Evolutionary conservation across 2,329 filamentous ascomycete species (phyloP), one percentile per base, ranked within the genome.

Genomic region (Aspergillus novofumigatus): DNA sequence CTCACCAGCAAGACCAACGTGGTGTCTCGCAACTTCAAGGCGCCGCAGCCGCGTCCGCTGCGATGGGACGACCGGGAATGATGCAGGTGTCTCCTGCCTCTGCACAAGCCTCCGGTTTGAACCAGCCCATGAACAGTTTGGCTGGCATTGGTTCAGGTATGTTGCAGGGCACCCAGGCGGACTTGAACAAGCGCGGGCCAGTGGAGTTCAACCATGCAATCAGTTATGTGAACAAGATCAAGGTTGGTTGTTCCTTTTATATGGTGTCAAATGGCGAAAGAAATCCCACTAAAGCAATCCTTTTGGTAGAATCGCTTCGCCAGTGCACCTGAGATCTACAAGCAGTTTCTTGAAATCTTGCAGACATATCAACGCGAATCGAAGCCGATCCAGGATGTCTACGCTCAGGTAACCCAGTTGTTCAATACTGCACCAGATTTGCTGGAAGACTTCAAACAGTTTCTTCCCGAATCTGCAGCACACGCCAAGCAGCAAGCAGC

Each of bases 181-280:
- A 80, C 53, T 66, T 90, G 71, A 92, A 95, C 74, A 95, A 94
- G 70, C 86, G 92, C 55, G 93, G 92, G 0, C 94, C 94, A 1
- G 94, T 99, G 20, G 94, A 99, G 71, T 99, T 99, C 75, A 99
- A 99, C 72, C 94, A 99, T 76, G 94, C 94, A 0, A 99, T 99
- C 62, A 97, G 92, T 73, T 99, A 99, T 69, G 94, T 99, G 54
- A 99, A 99, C 72, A 99, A 99, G 78, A 99, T 99, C 69, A 99
- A 99, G 87, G 92, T 94, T 78, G 73, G 83, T 58, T 44, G 10
- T 3, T 42, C 20, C n/a, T 25, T 41, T 32, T 14, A 32, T 10
- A 11, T 45, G 20, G 21, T n/a, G 9, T 52, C 50, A 35, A 11
- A 23, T 41, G 25, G 20, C 23, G 23, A 25, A n/a, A 25, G 32